Evolutionary conservation across 306 rosid species (phyloP).

Genomic region (Morella rubra): DNA sequence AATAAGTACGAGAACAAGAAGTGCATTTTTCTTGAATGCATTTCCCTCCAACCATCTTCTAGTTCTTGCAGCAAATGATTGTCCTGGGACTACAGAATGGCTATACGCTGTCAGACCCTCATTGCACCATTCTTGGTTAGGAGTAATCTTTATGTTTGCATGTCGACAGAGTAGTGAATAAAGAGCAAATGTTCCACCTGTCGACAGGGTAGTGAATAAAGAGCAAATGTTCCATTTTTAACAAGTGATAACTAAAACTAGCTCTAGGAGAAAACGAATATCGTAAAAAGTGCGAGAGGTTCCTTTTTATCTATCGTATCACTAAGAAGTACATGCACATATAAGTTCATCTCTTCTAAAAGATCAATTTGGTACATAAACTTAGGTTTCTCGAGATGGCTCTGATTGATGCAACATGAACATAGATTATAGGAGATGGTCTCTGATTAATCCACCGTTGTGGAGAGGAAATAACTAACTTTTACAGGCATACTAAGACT

Average conservation of each 20-base stretch:
- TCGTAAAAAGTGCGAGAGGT: background rate
- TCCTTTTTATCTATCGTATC: background rate
- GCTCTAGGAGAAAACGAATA: background rate
- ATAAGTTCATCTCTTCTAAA: background rate
- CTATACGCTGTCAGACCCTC: conserved; percentile 33
- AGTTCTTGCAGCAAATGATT: conserved; percentile 51
- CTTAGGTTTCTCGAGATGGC: background rate
- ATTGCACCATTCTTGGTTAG: conserved; percentile 29
- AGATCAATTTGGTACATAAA: background rate
- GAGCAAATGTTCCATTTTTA: background rate
- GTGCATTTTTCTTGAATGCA: conserved; percentile 40
- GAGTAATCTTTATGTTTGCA: conserved; percentile 27
- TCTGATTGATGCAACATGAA: background rate
- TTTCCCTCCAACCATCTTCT: conserved; percentile 54
- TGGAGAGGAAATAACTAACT: background rate
- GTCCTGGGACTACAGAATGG: conserved; percentile 31
- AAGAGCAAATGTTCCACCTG: conserved; percentile 55
- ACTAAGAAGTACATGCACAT: background rate
- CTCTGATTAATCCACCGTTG: background rate
- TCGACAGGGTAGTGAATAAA: no score
- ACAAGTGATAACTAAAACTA: background rate
- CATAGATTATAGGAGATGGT: no score
- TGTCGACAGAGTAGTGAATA: conserved; percentile 34
- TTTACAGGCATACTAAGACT: background rate
- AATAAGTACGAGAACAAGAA: conserved; percentile 56